Conservation (phyloP, 495 filamentous ascomycete genomes). For the Xylaria grammica region DNA sequence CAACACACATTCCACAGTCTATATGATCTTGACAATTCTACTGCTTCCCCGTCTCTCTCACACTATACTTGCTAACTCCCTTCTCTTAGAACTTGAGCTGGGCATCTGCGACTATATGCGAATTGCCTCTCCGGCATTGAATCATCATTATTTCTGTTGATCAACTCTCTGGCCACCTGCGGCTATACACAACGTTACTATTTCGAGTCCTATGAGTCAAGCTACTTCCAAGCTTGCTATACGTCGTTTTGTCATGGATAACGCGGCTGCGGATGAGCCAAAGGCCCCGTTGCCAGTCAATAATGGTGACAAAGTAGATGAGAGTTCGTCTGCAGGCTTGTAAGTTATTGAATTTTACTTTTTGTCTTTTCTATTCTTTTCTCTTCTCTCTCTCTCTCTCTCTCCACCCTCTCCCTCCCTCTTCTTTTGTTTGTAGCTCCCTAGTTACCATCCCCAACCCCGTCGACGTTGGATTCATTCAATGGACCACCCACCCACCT, state of each 20-base stretch:
- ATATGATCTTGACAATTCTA: no score
- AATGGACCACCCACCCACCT: no score
- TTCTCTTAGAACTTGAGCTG: no score
- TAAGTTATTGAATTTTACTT: slow-evolving; percentile 16
- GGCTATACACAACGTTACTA: background rate
- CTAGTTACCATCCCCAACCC: background rate
- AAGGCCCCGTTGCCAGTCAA: background rate
- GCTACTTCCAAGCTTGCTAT: background rate
- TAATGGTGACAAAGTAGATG: slow-evolving; percentile 7
- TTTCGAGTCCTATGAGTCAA: background rate
- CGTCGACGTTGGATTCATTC: no score
- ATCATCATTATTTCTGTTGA: background rate
- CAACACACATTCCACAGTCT: no score
- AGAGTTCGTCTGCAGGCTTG: slow-evolving; percentile 6
- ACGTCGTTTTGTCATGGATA: slow-evolving; percentile 8
- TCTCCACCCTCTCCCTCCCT: background rate
- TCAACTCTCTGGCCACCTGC: background rate
- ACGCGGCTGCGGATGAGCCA: slow-evolving; percentile 9
- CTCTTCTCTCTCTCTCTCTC: background rate
- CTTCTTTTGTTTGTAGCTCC: background rate
- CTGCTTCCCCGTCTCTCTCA: background rate
- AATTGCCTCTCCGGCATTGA: no score
- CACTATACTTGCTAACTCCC: background rate
- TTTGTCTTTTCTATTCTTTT: slow-evolving; percentile 11
- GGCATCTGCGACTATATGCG: no score